Base-by-base conservation (phyloP, 1,284 basidiomycete species). In the Lentinula novae-zelandiae region DNA sequence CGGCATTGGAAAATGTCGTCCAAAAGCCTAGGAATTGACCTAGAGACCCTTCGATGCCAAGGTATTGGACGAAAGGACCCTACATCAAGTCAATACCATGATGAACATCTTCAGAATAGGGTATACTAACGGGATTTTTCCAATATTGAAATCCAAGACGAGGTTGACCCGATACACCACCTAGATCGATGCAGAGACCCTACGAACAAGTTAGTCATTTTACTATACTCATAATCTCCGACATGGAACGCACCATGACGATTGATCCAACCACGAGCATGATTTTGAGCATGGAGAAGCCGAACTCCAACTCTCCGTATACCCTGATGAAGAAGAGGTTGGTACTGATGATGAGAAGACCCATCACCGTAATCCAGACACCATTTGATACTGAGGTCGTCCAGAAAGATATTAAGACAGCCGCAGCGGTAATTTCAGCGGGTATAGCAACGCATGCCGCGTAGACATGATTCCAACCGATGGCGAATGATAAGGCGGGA, bases 271-370 rank as follows among this genome's bases (percentile, higher is more conserved):
- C 67, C 38, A 75, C 67, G 3, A 73, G 71, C 55, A 70, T 52
- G 27, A 73, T 72, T 57, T 76, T 77, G 63, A 76, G 60, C 20
- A 68, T 66, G 5, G 71, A 73, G 44, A 74, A 68, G 60, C 68
- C 73, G 58, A 72, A 74, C 56, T 74, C 75, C 34, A 77, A 67
- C 55, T 71, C 70, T 20, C 72, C 73, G 27, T 65, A 64, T 38
- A 61, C 46, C 2, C 62, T 60, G 13, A 58, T 40, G 36, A 58
- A 31, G 44, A 48, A 63, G 38, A 70, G 62, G 58, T 69, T 70
- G 62, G 74, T 65, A 57, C 66, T 59, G 55, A 69, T 50, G 61
- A 70, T 67, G 39, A 68, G 66, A 34, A 72, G 49, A 52, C 69
- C 63, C 59, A 73, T 72, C 57, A 75, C 63, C 49, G 66, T 57